These are phyloP conservation scores for Thelephora aurantiotincta DNA, from an alignment of 768 basidiomycete genomes.

Conservation along the genomic window DNA sequence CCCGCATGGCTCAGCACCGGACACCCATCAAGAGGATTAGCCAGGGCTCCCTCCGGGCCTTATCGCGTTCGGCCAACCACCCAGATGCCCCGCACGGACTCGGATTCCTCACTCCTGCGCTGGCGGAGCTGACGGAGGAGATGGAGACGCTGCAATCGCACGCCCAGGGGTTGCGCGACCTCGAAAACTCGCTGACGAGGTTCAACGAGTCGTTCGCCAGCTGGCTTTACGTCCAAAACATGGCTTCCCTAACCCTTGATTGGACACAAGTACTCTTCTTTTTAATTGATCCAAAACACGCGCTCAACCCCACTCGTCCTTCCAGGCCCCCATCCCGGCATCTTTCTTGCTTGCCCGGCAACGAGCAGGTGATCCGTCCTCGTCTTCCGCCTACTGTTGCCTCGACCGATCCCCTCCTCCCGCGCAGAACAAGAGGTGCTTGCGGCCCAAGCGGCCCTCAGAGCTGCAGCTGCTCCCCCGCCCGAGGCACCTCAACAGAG, in stretches of 20 bases:
- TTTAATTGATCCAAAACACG: neutral
- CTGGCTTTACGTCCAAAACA: conserved; percentile 83
- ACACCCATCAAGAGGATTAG: conserved; percentile 85
- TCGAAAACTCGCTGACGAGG: conserved; percentile 62
- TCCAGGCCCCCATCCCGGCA: conserved; percentile 17
- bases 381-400: neutral
- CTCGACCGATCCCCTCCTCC: conserved; percentile 2
- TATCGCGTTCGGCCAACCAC: conserved; percentile 64
- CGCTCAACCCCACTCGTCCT: neutral
- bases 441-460: conserved; percentile 26
- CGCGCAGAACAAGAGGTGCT: conserved; percentile 43
- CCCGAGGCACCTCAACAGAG: neutral
- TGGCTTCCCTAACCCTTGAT: conserved; percentile 90
- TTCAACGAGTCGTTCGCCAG: conserved; percentile 94
- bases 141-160: conserved; percentile 68
- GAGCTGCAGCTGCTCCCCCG: conserved; percentile 16
- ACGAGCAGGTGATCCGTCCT: conserved; percentile 37
- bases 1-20: conserved; percentile 24
- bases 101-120: conserved; percentile 72
- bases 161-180: conserved; percentile 50
- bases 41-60: conserved; percentile 77
- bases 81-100: conserved; percentile 73
- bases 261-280: conserved; percentile 58
- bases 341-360: conserved; percentile 38
- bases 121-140: conserved; percentile 83